These are phyloP conservation scores for Leccinum imitatum DNA, from an alignment of 768 basidiomycete genomes.

Conservation along the genomic window DNA sequence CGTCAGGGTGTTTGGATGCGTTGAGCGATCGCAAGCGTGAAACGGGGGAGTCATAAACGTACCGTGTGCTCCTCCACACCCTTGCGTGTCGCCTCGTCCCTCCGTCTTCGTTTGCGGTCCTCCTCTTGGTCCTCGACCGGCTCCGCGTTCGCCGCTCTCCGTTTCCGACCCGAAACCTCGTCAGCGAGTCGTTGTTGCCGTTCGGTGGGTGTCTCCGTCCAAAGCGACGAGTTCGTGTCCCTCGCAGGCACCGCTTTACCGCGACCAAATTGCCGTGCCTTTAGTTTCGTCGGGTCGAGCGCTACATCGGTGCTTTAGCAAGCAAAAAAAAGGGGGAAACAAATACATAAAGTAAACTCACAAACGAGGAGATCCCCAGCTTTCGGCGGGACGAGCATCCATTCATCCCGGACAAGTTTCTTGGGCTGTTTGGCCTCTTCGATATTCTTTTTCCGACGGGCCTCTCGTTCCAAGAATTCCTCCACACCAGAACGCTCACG, in stretches of 20 bases:
- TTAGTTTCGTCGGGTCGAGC: conserved; percentile 84
- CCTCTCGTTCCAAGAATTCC: conserved; percentile 86
- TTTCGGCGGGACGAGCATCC: conserved; percentile 96
- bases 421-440: conserved; percentile 85
- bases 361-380: conserved; percentile 76
- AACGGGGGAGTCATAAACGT: conserved; percentile 23
- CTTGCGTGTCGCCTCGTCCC: conserved; percentile 66
- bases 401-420: conserved; percentile 81
- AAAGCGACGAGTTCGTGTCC: conserved; percentile 62
- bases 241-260: conserved; percentile 42
- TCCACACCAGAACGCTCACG: conserved; percentile 63
- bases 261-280: conserved; percentile 77
- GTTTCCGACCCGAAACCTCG: conserved; percentile 90
- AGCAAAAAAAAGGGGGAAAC: background rate
- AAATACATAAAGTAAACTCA: conserved; percentile 40
- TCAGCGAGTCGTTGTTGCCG: conserved; percentile 89
- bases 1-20: background rate
- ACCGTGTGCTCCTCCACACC: conserved; percentile 84
- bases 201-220: conserved; percentile 98
- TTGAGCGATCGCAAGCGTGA: background rate
- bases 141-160: conserved; percentile 59
- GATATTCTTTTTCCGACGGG: conserved; percentile 64
- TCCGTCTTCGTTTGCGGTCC: conserved; percentile 53
- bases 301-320: conserved; percentile 40
- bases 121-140: conserved; percentile 37